Conservation (phyloP, 306 rosid species). For the Lathyrus sativus region DNA sequence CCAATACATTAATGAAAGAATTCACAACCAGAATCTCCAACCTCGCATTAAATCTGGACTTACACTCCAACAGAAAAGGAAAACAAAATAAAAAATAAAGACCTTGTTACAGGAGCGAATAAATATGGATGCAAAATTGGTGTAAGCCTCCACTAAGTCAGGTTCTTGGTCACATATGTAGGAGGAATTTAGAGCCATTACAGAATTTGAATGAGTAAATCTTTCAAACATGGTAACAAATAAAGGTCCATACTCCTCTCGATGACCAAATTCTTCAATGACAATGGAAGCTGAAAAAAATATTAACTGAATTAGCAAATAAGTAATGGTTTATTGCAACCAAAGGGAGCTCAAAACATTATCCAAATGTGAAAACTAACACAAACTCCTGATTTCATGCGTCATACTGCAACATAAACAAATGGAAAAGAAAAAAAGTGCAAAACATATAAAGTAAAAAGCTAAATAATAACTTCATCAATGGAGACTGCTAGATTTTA, state of each 20-base stretch:
- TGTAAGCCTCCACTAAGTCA: constrained; percentile 94
- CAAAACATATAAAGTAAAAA: not conserved
- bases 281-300: constrained; percentile 87
- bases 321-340: constrained; percentile 21
- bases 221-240: constrained; percentile 85
- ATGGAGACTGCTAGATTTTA: constrained; percentile 6
- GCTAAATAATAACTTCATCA: constrained; percentile 4
- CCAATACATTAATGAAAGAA: constrained; percentile 29
- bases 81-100: constrained; percentile 23
- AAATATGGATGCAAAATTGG: constrained; percentile 86
- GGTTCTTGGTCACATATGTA: constrained; percentile 98
- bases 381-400: not conserved
- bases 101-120: constrained; percentile 82
- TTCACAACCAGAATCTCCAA: constrained; percentile 19
- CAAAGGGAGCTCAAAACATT: constrained; percentile 18
- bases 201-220: constrained; percentile 81
- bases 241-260: constrained; percentile 75
- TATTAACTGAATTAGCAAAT: constrained; percentile 32
- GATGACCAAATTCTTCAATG: constrained; percentile 88
- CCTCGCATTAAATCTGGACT: constrained; percentile 16
- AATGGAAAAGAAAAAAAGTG: not conserved
- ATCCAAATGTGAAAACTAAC: constrained; percentile 16
- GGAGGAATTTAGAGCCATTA: constrained; percentile 89
- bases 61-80: not conserved
- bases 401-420: constrained; percentile 26